These are phyloP conservation scores for Boletus eberwhitei DNA, from an alignment of 768 basidiomycete genomes.

Conservation along the genomic window DNA sequence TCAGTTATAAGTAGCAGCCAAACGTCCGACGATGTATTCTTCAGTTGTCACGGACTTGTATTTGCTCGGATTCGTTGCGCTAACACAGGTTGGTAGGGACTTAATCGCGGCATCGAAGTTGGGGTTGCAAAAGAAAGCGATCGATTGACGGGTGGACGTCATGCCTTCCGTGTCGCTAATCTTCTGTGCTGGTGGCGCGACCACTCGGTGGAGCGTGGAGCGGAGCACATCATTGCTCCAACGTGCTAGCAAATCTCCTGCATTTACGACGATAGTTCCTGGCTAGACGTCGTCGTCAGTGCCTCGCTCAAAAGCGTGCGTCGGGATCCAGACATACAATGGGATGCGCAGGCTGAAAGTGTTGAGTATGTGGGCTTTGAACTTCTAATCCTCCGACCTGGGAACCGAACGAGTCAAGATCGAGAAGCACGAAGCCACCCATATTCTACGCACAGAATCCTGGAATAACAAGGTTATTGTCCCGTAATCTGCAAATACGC, in stretches of 20 bases:
- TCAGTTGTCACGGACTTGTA: slow-evolving; percentile 72
- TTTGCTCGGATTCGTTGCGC: slow-evolving; percentile 48
- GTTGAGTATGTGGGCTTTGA: slow-evolving; percentile 71
- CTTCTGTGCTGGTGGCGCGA: slow-evolving; percentile 58
- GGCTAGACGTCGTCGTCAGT: slow-evolving; percentile 42
- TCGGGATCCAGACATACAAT: slow-evolving; percentile 49
- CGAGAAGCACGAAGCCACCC: neutral
- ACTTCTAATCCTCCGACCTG: slow-evolving; percentile 81
- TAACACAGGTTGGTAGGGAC: slow-evolving; percentile 62
- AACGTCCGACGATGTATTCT: slow-evolving; percentile 71
- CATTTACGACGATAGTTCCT: slow-evolving; percentile 79
- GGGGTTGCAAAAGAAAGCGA: slow-evolving; percentile 87
- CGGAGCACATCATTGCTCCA: slow-evolving; percentile 82
- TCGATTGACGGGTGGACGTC: slow-evolving; percentile 69
- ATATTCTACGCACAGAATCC: slow-evolving; percentile 49
- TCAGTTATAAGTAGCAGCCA: slow-evolving; percentile 57
- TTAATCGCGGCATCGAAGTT: slow-evolving; percentile 65
- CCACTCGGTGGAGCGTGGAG: slow-evolving; percentile 81
- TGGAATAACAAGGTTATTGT: slow-evolving; percentile 82
- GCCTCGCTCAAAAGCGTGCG: neutral
- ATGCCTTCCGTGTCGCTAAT: slow-evolving; percentile 48
- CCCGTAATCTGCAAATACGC: slow-evolving; percentile 58
- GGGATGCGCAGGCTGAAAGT: slow-evolving; percentile 69
- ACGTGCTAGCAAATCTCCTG: slow-evolving; percentile 74
- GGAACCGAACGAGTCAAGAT: slow-evolving; percentile 1